These are phyloP conservation scores for Leavenworthia alabamica DNA, from an alignment of 345 rosid species.

Conservation along the genomic window DNA sequence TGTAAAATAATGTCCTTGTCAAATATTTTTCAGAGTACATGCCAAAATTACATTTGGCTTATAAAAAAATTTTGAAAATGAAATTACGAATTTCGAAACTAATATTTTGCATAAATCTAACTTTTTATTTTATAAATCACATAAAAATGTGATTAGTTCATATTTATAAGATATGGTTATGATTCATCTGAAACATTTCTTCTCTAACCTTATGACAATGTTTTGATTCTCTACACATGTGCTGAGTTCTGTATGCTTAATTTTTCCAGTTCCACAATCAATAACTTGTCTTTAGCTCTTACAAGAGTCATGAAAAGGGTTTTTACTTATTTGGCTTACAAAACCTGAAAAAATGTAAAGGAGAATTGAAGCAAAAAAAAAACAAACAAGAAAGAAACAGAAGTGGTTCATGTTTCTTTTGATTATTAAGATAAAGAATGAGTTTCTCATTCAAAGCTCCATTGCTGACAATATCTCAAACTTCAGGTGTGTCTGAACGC, in stretches of 20 bases:
- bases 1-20: too few relatives aligned
- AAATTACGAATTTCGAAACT: neutral
- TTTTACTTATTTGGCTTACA: conserved; percentile 8
- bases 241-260: neutral
- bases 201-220: neutral
- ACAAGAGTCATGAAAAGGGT: neutral
- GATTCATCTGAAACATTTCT: neutral
- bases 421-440: conserved; percentile 6
- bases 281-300: neutral
- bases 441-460: conserved; percentile 4
- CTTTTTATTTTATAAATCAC: too few relatives aligned
- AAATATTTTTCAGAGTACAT: too few relatives aligned
- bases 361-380: neutral
- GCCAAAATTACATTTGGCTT: neutral
- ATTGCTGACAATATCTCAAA: conserved; percentile 15
- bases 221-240: neutral
- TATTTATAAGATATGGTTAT: neutral
- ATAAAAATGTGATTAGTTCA: neutral
- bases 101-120: too few relatives aligned
- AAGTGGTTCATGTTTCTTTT: neutral
- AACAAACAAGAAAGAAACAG: neutral
- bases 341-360: neutral
- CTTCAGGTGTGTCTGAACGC: conserved; percentile 23
- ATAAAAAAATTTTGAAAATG: neutral
- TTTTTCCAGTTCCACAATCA: too few relatives aligned